Evolutionary conservation across 768 basidiomycete species (phyloP), one percentile per base, ranked within the genome.

Genomic region (Boletus bicolor): DNA sequence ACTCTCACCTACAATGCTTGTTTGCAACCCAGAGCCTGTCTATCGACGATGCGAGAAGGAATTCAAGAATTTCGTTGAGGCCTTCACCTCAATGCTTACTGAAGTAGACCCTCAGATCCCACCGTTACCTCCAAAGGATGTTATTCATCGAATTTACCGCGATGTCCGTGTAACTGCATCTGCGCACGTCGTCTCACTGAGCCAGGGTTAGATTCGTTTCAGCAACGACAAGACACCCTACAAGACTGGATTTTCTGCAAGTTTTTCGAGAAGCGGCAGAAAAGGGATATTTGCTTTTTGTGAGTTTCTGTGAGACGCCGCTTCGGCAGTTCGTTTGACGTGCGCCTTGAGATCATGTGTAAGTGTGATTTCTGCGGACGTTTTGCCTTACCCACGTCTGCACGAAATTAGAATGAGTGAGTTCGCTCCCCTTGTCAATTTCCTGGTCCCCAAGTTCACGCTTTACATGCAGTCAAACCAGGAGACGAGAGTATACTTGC

Each of bases 151-250:
- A 15, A 94, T 98, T 39, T 96, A 97, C 68, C 85, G 95, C 44
- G 96, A 98, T 69, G 91, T 89, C 19, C 32, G 60, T 48, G 37
- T 43, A 17, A 26, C 9, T 24, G 1, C 26, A 26, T 47, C 35
- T 19, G 9, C 44, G 34, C 55, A 30, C 12, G 8, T 26, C 28
- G n/a, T 55, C 52, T 60, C 35, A 42, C 49, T 61, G 47, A 63
- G 15, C 21, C 3, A 30, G 8, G 7, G 36, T 36, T 44, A 93
- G 90, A 70, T 96, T 24, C 83, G 94, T 14, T 97, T 96, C 72
- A 92, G 89, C 66, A 91, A 91, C 54, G 90, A 94, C 68, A 95
- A 94, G 75, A 99, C 96, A 5, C 96, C 96, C 0, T 99, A 99
- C 76, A 98, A 98, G 73, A 81, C 71, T 7, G 78, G 79, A 10